Base-by-base conservation (phyloP, 2,329 filamentous ascomycete species). In the Aspergillus ruber region DNA sequence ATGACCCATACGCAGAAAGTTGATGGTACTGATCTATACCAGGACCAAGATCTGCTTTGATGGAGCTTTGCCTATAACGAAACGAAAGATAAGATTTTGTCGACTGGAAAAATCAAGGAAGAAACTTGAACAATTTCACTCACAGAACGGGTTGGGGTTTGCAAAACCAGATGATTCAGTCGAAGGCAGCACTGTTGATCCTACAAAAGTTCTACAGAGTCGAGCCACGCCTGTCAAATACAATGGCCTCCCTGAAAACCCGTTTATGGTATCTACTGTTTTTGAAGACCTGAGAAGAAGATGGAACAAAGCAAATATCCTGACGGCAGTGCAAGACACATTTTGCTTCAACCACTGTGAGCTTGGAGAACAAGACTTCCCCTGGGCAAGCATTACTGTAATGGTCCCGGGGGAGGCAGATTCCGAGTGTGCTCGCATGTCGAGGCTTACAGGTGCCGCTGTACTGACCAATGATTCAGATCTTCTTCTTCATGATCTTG, bases 351-450 rank as follows among this genome's bases (percentile, higher is more conserved):
- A 61, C 75, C 40, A 72, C 7, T 17, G 44, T 21, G 40, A 46
- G 4, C 25, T 51, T 18, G 42, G 38, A n/a, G 53, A 20, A 12
- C 10, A 39, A 18, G 25, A 53, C 4, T 63, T 60, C 46, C 58
- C 58, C 13, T 72, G 68, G 67, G 61, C 59, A 7, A 50, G 61
- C 2, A 56, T 69, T 5, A 76, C 74, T 0, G 69, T 74, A 20
- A 74, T 93, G 10, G 84, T 95, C 0, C 83, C 88, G 0, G 90
- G 87, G 0, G 91, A 97, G 68, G 91, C 91, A 1, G 91, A 97
- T 62, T 69, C 76, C 20, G 93, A 82, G 68, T 95, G 90, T 63
- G 89, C 88, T 3, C 69, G 76, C 12, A 75, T 82, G 45, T 76
- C 87, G 6, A 74, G 74, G n/a, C 52, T 70, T 2, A 61, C 74